Base-by-base conservation (phyloP, 2,329 filamentous ascomycete species). In the Cadophora gregata region DNA sequence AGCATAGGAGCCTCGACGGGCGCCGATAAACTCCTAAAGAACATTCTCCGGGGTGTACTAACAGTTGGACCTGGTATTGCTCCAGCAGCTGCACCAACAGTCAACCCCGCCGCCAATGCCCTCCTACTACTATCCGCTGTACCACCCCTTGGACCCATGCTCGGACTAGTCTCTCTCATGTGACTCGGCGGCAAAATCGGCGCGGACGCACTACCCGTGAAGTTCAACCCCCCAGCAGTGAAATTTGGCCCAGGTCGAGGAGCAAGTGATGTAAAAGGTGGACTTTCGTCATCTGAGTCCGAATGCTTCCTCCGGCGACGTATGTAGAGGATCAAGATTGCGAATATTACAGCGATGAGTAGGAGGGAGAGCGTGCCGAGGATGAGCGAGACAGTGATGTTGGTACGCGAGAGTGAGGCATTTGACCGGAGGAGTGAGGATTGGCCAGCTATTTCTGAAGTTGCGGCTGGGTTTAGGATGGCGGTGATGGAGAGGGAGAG, bases 221-320 rank as follows among this genome's bases (percentile, higher is more conserved):
- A 36, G 21, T 16, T 51, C n/a, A 16, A 60, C n/a, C 53, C 53
- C 9, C 53, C 27, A n/a, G 36, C 25, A 33, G 38, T 19, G 21
- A 59, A 59, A 42, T 38, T 24, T 16, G 65, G 62, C 16, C 61
- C 65, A 0, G 65, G 61, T 5, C 65, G 33, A 25, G 65, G 65
- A 27, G 65, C 50, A 8, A 67, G 65, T 2, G 61, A 64, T 19
- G 61, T 67, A 27, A 67, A 67, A 1, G 65, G 65, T 1, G 65
- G 65, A 7, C 33, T 47, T n/a, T 66, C 64, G n/a, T 31, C 51
- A 33, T 58, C 31, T 56, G 47, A 31, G 14, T n/a, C 24, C 2
- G 51, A 42, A 1, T 29, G 27, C 29, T 60, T 60, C 38, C 63
- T 60, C 16, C 66, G 42, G 27, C 51, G 24, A 24, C 51, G 63